A percentile compares a stretch with the other conserved stretches of the same genome.
These are phyloP conservation scores for Triticum dicoccoides DNA, from an alignment of 176 grass and related monocot genomes.

Conservation along the genomic window DNA sequence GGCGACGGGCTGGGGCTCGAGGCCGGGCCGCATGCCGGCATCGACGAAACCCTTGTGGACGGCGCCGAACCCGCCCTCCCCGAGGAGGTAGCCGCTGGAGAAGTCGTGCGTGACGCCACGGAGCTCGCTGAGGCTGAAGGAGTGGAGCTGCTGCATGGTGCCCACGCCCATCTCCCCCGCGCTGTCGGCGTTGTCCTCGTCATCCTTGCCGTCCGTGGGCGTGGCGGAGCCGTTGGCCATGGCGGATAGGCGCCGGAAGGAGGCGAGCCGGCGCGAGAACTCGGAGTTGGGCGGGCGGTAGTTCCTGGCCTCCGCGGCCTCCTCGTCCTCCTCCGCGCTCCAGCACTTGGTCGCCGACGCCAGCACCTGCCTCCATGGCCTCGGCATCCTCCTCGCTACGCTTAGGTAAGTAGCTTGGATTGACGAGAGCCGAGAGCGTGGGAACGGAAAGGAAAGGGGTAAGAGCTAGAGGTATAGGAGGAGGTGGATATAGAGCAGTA, in stretches of 20 bases:
- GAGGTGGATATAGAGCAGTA: too few species aligned
- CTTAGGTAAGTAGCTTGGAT: too few species aligned
- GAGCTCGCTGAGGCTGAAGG: too few species aligned
- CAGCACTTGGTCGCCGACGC: slow-evolving; percentile 77
- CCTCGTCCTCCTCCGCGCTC: slow-evolving; percentile 54
- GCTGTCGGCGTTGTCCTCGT: background rate
- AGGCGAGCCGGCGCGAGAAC: slow-evolving; percentile 64
- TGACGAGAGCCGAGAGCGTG: too few species aligned
- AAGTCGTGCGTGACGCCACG: too few species aligned
- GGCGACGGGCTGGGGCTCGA: slow-evolving; percentile 71
- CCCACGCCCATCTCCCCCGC: background rate
- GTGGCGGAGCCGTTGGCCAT: slow-evolving; percentile 36
- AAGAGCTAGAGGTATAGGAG: too few species aligned
- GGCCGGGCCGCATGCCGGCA: slow-evolving; percentile 56
- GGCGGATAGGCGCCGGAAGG: slow-evolving; percentile 59
- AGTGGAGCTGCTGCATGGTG: slow-evolving; percentile 9
- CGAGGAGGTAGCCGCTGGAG: too few species aligned
- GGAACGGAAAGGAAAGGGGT: too few species aligned
- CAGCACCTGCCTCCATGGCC: slow-evolving; percentile 61
- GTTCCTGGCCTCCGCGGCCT: background rate
- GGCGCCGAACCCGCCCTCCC: too few species aligned
- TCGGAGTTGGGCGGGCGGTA: slow-evolving; percentile 51
- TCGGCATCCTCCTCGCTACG: background rate
- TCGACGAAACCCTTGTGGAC: slow-evolving; percentile 23
- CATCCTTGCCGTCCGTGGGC: background rate